These are phyloP conservation scores for Globisporangium takayamanum DNA, from an alignment of 352 stramenopile species.

Conservation along the genomic window DNA sequence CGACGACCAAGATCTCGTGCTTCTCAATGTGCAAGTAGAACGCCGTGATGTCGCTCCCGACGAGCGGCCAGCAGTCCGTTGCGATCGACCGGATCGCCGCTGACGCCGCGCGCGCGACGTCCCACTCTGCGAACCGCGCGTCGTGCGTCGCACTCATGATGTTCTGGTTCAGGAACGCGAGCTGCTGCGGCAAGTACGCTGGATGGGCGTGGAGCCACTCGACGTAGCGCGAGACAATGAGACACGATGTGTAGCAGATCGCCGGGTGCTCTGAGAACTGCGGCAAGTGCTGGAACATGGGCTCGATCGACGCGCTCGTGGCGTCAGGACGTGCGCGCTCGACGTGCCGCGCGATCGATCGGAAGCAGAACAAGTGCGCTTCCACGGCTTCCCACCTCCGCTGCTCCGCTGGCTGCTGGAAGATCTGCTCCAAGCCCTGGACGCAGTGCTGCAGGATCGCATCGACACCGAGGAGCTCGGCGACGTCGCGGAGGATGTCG, in stretches of 20 bases:
- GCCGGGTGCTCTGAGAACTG: slow-evolving; percentile 70
- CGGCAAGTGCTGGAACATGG: slow-evolving; percentile 73
- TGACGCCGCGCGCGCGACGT: slow-evolving; percentile 64
- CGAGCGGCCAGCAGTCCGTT: slow-evolving; percentile 68
- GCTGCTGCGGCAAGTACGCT: slow-evolving; percentile 38
- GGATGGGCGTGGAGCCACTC: slow-evolving; percentile 58
- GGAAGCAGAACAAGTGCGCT: slow-evolving; percentile 77
- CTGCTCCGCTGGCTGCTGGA: slow-evolving; percentile 35
- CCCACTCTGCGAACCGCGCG: slow-evolving; percentile 50
- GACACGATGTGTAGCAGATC: slow-evolving; percentile 81
- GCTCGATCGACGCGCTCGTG: slow-evolving; percentile 41
- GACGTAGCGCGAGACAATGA: slow-evolving; percentile 80
- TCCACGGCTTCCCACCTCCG: slow-evolving; percentile 72
- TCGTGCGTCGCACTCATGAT: slow-evolving; percentile 51
- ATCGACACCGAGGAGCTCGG: slow-evolving; percentile 61
- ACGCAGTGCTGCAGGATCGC: slow-evolving; percentile 74
- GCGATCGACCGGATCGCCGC: slow-evolving; percentile 66
- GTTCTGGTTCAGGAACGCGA: slow-evolving; percentile 67
- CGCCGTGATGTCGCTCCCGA: slow-evolving; percentile 56
- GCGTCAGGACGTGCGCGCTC: slow-evolving; percentile 25
- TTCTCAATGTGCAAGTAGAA: slow-evolving; percentile 80
- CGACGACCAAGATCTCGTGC: slow-evolving; percentile 55
- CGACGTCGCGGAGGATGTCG: slow-evolving; percentile 78
- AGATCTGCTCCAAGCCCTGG: slow-evolving; percentile 61
- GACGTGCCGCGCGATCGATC: slow-evolving; percentile 79